Conservation (phyloP, 1,284 basidiomycete species). For the Rhodotorula glutinis region DNA sequence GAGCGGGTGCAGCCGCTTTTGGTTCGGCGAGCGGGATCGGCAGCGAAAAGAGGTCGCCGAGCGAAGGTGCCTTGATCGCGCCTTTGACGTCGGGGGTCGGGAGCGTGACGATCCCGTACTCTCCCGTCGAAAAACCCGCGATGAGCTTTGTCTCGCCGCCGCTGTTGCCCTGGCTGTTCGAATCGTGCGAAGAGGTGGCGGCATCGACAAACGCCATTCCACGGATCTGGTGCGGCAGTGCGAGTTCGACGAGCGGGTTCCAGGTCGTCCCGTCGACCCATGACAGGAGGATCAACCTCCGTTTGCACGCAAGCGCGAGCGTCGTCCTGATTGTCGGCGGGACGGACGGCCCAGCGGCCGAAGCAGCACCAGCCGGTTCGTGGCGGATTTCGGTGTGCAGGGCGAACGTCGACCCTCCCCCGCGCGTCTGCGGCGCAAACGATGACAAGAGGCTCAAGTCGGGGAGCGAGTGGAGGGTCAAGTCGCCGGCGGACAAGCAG, state of each 20-base stretch:
- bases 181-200: no score
- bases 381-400: slow-evolving; percentile 17
- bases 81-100: slow-evolving; percentile 24
- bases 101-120: slow-evolving; percentile 70
- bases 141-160: slow-evolving; percentile 51
- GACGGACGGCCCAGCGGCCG: not conserved
- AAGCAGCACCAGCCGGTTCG: not conserved
- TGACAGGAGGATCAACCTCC: slow-evolving; percentile 77
- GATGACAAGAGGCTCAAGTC: slow-evolving; percentile 26
- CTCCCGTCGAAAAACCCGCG: slow-evolving; percentile 71
- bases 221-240: slow-evolving; percentile 62
- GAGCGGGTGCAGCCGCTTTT: not conserved
- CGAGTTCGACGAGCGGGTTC: slow-evolving; percentile 70
- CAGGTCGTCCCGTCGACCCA: slow-evolving; percentile 73
- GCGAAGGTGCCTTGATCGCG: not conserved
- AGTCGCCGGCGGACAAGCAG: slow-evolving; percentile 53
- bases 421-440: slow-evolving; percentile 20
- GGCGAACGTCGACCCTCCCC: slow-evolving; percentile 19
- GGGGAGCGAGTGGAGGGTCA: slow-evolving; percentile 27
- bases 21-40: slow-evolving; percentile 10
- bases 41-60: slow-evolving; percentile 37
- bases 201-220: slow-evolving; percentile 42
- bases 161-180: not conserved
- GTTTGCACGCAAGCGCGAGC: slow-evolving; percentile 77
- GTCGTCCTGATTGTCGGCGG: slow-evolving; percentile 58